A percentile compares a stretch with the other conserved stretches of the same genome.
Evolutionary conservation across 176 grass and related monocot genomes (phyloP).

Genomic region (Guadua angustifolia): DNA sequence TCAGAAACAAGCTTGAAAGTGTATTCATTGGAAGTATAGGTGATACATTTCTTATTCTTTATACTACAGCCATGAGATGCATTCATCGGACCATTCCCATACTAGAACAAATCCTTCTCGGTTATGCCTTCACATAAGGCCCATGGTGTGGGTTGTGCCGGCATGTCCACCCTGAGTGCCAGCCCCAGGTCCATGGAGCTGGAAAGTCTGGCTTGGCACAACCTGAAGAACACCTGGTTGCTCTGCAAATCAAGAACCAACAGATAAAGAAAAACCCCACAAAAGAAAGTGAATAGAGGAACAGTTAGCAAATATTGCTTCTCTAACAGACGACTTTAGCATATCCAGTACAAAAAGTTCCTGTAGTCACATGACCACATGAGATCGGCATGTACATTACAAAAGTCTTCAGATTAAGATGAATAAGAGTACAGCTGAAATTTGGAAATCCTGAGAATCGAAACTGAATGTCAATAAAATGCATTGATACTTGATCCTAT

Average conservation of each 20-base stretch:
- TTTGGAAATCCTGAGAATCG: neutral
- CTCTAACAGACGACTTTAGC: neutral
- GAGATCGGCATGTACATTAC: neutral
- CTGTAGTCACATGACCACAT: neutral
- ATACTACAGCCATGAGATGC: slow-evolving; percentile 16
- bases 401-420: neutral
- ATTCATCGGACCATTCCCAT: slow-evolving; percentile 9
- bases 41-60: slow-evolving; percentile 45
- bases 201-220: slow-evolving; percentile 57
- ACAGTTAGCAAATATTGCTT: neutral
- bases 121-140: slow-evolving; percentile 42
- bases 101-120: slow-evolving; percentile 1
- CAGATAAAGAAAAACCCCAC: neutral
- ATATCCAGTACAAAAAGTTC: neutral
- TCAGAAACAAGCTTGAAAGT: slow-evolving; percentile 17
- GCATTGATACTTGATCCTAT: neutral
- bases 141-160: slow-evolving; percentile 22
- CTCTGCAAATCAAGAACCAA: slow-evolving; percentile 52
- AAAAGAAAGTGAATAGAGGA: neutral
- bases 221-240: slow-evolving; percentile 87
- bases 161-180: slow-evolving; percentile 5
- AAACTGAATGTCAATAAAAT: neutral
- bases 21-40: neutral
- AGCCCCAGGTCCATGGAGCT: slow-evolving; percentile 61
- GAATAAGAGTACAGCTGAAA: neutral